Conservation (phyloP, 768 basidiomycete genomes). For the Russula virescens region DNA sequence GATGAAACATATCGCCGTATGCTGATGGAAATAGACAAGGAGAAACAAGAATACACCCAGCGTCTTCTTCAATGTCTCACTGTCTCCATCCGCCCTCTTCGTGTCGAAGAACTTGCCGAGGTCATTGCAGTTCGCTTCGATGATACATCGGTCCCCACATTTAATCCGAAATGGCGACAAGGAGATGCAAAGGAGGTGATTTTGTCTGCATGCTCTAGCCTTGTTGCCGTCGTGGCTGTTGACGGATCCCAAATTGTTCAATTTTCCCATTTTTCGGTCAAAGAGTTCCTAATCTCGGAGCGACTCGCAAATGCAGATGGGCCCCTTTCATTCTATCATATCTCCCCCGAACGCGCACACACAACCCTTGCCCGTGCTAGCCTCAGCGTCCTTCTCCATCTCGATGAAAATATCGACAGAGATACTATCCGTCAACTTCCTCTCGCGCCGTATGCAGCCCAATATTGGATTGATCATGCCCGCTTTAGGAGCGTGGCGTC, state of each 20-base stretch:
- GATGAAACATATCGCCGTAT: constrained; percentile 1
- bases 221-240: neutral
- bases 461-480: constrained; percentile 2
- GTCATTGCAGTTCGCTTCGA: neutral
- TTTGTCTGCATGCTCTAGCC: constrained; percentile 6
- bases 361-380: neutral
- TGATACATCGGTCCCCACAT: neutral
- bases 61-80: constrained; percentile 1
- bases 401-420: neutral
- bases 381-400: constrained; percentile 1
- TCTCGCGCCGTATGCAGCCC: neutral
- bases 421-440: neutral
- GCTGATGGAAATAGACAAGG: neutral
- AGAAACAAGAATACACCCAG: neutral
- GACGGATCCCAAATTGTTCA: neutral
- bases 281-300: constrained; percentile 7
- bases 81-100: constrained; percentile 3
- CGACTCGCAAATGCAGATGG: neutral
- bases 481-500: neutral
- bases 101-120: neutral
- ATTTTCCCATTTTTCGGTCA: constrained; percentile 7
- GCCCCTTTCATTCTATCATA: neutral
- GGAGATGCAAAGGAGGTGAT: neutral
- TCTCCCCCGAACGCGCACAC: neutral
- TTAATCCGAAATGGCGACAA: neutral